Percentiles rank a stretch among this genome's conserved stretches.
phyloP scores from a whole-genome alignment of 2,329 filamentous ascomycete species.

The Alternaria solani region DNA sequence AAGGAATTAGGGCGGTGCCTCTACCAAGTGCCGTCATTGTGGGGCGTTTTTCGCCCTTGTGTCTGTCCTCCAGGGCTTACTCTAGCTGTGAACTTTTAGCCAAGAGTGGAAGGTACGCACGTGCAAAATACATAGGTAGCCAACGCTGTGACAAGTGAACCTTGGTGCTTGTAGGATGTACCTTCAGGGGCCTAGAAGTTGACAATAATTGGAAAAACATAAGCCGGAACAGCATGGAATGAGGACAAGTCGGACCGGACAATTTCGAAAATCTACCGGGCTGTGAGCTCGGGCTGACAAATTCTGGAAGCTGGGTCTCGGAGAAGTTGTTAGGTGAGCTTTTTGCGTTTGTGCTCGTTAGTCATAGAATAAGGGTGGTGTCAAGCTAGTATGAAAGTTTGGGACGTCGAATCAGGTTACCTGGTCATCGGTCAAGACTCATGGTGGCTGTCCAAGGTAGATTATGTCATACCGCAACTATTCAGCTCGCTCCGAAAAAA shows the following conservation, averaged over 20 bases:
- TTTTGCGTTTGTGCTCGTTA: background rate
- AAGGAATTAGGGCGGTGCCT: background rate
- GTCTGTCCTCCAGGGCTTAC: background rate
- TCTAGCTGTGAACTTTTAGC: background rate
- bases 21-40: background rate
- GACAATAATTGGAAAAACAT: background rate
- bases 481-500: background rate
- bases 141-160: background rate
- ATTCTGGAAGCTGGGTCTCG: background rate
- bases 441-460: background rate
- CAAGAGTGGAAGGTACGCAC: background rate
- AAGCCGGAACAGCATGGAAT: background rate
- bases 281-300: background rate
- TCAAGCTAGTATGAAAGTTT: conserved; percentile 2
- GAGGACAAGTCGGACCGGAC: background rate
- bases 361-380: background rate
- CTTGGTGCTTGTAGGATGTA: background rate
- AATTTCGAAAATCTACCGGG: background rate
- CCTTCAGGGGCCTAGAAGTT: background rate
- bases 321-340: background rate
- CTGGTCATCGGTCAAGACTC: background rate
- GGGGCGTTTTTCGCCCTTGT: background rate
- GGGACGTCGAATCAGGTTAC: background rate
- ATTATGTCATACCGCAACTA: background rate
- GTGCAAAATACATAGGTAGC: background rate